Evolutionary conservation across 2,329 filamentous ascomycete genomes (phyloP).

Genomic region (Claviceps quebecensis): DNA sequence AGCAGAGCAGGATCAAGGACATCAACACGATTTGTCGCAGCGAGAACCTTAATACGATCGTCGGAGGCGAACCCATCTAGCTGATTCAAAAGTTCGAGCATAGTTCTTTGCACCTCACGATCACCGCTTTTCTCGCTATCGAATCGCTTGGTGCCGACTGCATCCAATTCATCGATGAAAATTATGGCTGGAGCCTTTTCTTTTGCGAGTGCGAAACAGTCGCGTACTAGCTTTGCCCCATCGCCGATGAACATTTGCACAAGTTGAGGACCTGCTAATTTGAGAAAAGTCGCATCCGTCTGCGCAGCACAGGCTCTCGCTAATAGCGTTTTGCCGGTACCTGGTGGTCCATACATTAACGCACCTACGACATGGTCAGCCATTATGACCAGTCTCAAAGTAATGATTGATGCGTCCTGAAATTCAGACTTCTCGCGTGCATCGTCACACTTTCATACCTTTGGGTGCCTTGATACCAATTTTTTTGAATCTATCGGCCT

Average conservation of each 20-base stretch:
- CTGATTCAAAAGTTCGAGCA: conserved; percentile 97
- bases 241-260: conserved; percentile 99
- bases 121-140: conserved; percentile 97
- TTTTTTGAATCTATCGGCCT: conserved; percentile 98
- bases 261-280: conserved; percentile 90
- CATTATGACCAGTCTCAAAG: background rate
- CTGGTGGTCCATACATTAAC: conserved; percentile 91
- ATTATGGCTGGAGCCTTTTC: conserved; percentile 99
- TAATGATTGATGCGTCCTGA: background rate
- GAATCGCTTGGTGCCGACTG: conserved; percentile 97
- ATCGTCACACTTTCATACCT: conserved; percentile 45
- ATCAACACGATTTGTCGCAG: conserved; percentile 87
- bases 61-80: conserved; percentile 95
- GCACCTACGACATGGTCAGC: conserved; percentile 56
- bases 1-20: conserved; percentile 85
- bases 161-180: conserved; percentile 97
- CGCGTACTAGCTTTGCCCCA: conserved; percentile 90
- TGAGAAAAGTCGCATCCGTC: conserved; percentile 96
- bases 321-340: conserved; percentile 81
- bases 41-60: conserved; percentile 90
- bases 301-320: conserved; percentile 94
- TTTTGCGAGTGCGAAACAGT: conserved; percentile 94
- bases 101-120: conserved; percentile 93
- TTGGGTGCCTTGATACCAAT: conserved; percentile 99
- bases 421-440: too few relatives aligned